Conservation (phyloP, 2,329 filamentous ascomycete species). For the Paradendryphiella salina region DNA sequence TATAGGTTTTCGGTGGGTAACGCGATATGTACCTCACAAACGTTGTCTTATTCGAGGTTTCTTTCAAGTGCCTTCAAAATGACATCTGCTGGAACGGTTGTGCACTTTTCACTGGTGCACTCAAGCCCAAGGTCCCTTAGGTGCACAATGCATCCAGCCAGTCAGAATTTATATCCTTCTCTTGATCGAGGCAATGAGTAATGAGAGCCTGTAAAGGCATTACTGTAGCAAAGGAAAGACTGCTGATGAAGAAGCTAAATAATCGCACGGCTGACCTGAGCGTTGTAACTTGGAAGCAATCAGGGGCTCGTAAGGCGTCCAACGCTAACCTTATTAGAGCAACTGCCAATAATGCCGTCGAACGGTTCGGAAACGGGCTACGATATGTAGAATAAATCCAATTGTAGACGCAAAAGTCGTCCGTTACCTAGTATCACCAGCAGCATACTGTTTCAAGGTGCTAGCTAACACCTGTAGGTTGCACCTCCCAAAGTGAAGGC, state of each 20-base stretch:
- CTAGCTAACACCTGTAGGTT: background rate
- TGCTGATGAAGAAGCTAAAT: background rate
- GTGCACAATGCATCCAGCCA: too few species aligned
- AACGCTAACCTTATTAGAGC: constrained; percentile 1
- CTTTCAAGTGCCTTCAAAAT: too few species aligned
- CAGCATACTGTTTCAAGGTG: background rate
- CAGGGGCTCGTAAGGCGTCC: constrained; percentile 1
- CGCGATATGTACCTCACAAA: too few species aligned
- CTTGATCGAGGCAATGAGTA: too few species aligned
- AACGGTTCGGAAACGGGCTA: background rate
- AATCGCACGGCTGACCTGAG: background rate
- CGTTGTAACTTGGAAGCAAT: constrained; percentile 1
- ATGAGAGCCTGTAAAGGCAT: too few species aligned
- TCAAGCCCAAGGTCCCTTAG: too few species aligned
- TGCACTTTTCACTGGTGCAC: too few species aligned
- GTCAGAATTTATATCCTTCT: too few species aligned
- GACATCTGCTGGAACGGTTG: too few species aligned
- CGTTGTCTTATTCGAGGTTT: too few species aligned
- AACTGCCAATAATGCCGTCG: constrained; percentile 3
- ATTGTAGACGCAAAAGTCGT: background rate
- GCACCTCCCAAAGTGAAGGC: background rate
- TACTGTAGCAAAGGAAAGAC: background rate
- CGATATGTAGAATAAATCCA: background rate
- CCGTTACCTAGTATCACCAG: background rate
- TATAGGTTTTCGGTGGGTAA: too few species aligned